Conservation (phyloP, 202 grass and related monocot species). For the Panicum hallii region DNA sequence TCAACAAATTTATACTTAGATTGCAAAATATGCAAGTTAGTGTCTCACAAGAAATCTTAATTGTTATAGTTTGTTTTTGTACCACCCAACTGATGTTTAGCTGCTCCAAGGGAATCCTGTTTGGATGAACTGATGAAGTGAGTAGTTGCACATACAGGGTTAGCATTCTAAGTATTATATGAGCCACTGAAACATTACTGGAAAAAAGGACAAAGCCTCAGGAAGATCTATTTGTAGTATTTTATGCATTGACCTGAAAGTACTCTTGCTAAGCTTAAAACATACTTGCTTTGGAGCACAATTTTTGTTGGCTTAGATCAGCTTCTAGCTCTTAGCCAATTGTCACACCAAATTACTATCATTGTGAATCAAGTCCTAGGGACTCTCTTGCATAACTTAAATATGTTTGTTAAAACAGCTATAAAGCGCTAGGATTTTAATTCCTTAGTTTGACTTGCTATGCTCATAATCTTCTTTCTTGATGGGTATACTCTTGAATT, state of each 20-base stretch:
- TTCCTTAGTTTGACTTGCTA: neutral
- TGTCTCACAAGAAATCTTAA: conserved; percentile 3
- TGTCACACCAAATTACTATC: neutral
- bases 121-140: neutral
- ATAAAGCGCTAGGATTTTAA: neutral
- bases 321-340: conserved; percentile 1
- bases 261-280: neutral
- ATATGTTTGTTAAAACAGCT: neutral
- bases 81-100: conserved; percentile 6
- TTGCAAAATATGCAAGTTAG: neutral
- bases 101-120: neutral
- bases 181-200: conserved; percentile 3
- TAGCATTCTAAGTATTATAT: neutral
- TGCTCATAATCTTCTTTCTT: conserved; percentile 16
- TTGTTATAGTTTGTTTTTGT: neutral
- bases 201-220: neutral
- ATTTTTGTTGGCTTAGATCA: neutral
- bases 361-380: neutral
- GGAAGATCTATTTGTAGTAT: neutral
- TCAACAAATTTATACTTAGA: neutral
- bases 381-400: neutral
- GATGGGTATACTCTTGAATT: conserved; percentile 40
- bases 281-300: neutral
- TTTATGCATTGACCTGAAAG: neutral
- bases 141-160: neutral